Evolutionary conservation across 108 stramenopile species (phyloP).

Genomic region (Heterococcus sp.): DNA sequence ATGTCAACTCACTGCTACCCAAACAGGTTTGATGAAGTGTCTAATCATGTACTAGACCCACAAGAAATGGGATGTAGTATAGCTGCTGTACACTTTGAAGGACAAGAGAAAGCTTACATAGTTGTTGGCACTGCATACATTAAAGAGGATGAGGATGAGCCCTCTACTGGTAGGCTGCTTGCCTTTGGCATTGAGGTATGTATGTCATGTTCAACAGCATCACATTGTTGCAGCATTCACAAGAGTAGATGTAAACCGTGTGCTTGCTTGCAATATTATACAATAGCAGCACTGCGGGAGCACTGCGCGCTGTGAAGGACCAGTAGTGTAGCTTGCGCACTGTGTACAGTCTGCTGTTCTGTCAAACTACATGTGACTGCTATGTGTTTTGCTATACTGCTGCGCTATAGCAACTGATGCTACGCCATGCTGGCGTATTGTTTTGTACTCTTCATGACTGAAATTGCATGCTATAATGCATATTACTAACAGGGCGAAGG

Average conservation of each 20-base stretch:
- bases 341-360: too few species aligned
- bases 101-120: slow-evolving; percentile 42
- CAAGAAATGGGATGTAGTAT: background rate
- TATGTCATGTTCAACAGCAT: too few species aligned
- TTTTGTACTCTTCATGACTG: background rate
- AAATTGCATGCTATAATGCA: background rate
- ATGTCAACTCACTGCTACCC: background rate
- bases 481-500: slow-evolving; percentile 7
- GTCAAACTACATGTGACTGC: too few species aligned
- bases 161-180: slow-evolving; percentile 79
- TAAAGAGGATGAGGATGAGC: slow-evolving; percentile 80
- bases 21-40: background rate
- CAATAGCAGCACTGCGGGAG: too few species aligned
- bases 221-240: too few species aligned
- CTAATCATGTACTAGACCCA: background rate
- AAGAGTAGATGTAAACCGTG: too few species aligned
- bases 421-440: background rate
- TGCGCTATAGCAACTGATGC: too few species aligned
- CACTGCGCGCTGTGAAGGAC: too few species aligned
- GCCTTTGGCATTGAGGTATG: slow-evolving; percentile 66
- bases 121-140: slow-evolving; percentile 82
- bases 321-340: too few species aligned
- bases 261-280: too few species aligned
- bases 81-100: background rate
- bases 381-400: too few species aligned